Percentiles rank a stretch among this genome's conserved stretches.
Conservation (phyloP, 352 stramenopile species). For the Halophytophthora polymorphica region DNA sequence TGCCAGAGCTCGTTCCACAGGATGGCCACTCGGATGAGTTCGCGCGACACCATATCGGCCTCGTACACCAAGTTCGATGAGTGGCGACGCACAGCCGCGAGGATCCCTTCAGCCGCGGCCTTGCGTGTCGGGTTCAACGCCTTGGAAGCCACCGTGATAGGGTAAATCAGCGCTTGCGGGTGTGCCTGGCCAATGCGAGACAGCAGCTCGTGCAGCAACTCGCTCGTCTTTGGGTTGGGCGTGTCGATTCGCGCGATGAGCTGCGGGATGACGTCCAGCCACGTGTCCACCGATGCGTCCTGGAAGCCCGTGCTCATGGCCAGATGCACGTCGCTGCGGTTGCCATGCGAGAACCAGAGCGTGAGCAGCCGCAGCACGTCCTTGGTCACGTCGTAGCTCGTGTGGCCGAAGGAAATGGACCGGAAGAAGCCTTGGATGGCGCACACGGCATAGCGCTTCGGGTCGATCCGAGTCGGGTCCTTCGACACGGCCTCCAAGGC, state of each 20-base stretch:
- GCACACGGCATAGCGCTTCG: constrained; percentile 83
- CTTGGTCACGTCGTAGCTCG: constrained; percentile 91
- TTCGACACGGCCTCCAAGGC: constrained; percentile 64
- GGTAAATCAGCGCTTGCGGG: constrained; percentile 99
- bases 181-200: constrained; percentile 93
- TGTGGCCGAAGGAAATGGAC: constrained; percentile 95
- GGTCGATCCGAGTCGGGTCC: constrained; percentile 43
- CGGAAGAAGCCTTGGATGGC: constrained; percentile 98
- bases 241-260: constrained; percentile 93
- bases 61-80: constrained; percentile 97
- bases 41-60: constrained; percentile 92
- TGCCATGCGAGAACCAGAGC: constrained; percentile 98
- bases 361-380: constrained; percentile 98
- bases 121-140: constrained; percentile 90
- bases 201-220: constrained; percentile 83
- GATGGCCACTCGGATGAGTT: constrained; percentile 99
- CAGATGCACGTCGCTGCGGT: constrained; percentile 85
- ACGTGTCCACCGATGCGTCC: constrained; percentile 96
- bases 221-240: constrained; percentile 74
- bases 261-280: constrained; percentile 98
- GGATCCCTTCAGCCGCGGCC: constrained; percentile 92
- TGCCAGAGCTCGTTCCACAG: constrained; percentile 99
- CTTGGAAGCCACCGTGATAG: constrained; percentile 97
- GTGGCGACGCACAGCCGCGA: constrained; percentile 94
- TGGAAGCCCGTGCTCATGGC: constrained; percentile 87